phyloP scores from a whole-genome alignment of 164 flowering plant species.

The Magnolia kwangsiensis region DNA sequence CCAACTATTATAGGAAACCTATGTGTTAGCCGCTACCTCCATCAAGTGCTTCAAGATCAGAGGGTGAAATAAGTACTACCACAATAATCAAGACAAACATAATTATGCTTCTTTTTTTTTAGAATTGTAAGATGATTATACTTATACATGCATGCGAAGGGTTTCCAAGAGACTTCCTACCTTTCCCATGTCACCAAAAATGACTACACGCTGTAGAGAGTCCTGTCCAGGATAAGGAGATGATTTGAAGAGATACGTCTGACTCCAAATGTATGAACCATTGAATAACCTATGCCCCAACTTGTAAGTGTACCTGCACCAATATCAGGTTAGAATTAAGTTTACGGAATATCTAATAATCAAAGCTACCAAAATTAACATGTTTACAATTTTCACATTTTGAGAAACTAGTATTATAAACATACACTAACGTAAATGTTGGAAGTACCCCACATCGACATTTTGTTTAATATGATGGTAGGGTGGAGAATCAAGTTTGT shows the following conservation, averaged over 20 bases:
- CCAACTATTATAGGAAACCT: too few relatives aligned
- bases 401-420: too few relatives aligned
- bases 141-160: background rate
- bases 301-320: constrained; percentile 43
- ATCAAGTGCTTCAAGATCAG: background rate
- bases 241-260: constrained; percentile 30
- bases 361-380: background rate
- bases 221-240: constrained; percentile 53
- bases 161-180: constrained; percentile 18
- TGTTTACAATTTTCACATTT: background rate
- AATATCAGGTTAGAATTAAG: background rate
- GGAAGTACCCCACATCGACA: background rate
- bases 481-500: background rate
- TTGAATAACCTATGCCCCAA: constrained; percentile 36
- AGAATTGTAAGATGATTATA: too few relatives aligned
- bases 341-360: too few relatives aligned
- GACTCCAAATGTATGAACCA: constrained; percentile 40
- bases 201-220: constrained; percentile 40
- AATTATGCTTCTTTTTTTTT: too few relatives aligned
- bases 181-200: constrained; percentile 65
- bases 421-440: too few relatives aligned
- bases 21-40: too few relatives aligned
- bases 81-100: too few relatives aligned
- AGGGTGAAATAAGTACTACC: background rate
- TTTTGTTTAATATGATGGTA: background rate